A percentile compares a stretch with the other conserved stretches of the same genome.
Evolutionary conservation across 805 yeast genomes (phyloP).

Genomic region (Cyberlindnera meyerae): DNA sequence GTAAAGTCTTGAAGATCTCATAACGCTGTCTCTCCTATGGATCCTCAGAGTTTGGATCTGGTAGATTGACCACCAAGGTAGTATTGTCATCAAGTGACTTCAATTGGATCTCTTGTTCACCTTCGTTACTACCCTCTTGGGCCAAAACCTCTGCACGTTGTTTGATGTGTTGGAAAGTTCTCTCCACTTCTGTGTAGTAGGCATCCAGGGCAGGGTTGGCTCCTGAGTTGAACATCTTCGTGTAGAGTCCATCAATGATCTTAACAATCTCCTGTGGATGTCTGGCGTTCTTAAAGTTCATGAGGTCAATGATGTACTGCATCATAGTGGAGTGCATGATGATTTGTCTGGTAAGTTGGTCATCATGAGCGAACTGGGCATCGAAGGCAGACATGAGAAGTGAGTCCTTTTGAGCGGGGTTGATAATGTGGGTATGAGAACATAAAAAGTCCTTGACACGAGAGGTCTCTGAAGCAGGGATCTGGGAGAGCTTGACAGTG

Average conservation of each 20-base stretch:
- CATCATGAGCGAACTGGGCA: constrained; percentile 60
- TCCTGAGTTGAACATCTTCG: constrained; percentile 41
- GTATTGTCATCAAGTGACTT: constrained; percentile 83
- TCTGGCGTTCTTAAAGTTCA: constrained; percentile 32
- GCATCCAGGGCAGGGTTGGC: constrained; percentile 62
- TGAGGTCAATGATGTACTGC: constrained; percentile 56
- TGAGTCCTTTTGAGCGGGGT: constrained; percentile 85
- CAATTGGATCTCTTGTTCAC: constrained; percentile 69
- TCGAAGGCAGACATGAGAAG: constrained; percentile 92
- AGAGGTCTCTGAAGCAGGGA: constrained; percentile 45
- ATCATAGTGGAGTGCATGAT: constrained; percentile 76
- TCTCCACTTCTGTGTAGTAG: constrained; percentile 66
- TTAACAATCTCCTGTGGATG: constrained; percentile 31
- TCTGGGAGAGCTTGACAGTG: constrained; percentile 45
- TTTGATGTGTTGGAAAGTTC: constrained; percentile 71
- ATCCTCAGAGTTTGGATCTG: constrained; percentile 47
- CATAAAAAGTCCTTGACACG: constrained; percentile 47
- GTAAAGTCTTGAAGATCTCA: constrained; percentile 53
- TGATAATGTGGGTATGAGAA: constrained; percentile 60
- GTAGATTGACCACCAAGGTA: constrained; percentile 65
- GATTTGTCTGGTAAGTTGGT: constrained; percentile 51
- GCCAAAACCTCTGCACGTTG: constrained; percentile 66
- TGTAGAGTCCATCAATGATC: constrained; percentile 63
- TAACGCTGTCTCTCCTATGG: constrained; percentile 39
- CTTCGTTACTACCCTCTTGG: constrained; percentile 42